These are phyloP conservation scores for Centaurea solstitialis DNA, from an alignment of 129 eudicot genomes.

Conservation along the genomic window DNA sequence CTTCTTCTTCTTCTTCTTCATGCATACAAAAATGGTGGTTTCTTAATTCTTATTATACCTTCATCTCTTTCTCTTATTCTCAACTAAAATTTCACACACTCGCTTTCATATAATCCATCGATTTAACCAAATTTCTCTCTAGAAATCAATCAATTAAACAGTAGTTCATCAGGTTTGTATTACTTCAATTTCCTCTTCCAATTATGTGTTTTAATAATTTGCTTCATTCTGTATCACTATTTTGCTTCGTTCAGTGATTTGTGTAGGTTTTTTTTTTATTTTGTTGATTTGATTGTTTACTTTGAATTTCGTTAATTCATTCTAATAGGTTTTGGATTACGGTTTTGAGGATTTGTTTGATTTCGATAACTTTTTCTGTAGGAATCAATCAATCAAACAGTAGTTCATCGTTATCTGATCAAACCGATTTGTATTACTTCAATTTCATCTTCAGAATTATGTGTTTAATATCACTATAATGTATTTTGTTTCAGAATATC, in stretches of 20 bases:
- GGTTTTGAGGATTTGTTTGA: too few relatives aligned
- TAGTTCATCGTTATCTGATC: background rate
- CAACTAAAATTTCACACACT: background rate
- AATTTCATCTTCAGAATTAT: background rate
- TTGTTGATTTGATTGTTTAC: too few relatives aligned
- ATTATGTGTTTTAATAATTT: background rate
- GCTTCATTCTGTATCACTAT: background rate
- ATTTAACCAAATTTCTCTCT: background rate
- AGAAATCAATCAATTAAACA: too few relatives aligned
- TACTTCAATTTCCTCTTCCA: background rate
- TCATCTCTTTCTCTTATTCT: background rate
- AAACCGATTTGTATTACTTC: slow-evolving; percentile 26
- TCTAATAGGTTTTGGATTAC: too few relatives aligned
- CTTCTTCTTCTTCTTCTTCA: slow-evolving; percentile 7
- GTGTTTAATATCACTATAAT: background rate
- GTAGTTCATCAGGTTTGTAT: slow-evolving; percentile 18
- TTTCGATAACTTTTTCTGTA: background rate
- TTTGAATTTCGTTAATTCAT: too few relatives aligned
- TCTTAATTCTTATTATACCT: background rate
- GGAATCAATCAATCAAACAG: background rate
- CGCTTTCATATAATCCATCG: background rate
- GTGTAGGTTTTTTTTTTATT: too few relatives aligned
- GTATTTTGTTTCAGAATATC: slow-evolving; percentile 6
- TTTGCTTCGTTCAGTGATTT: background rate
- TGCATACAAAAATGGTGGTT: slow-evolving; percentile 16